Base-by-base conservation (phyloP, 306 rosid species). In the Quercus ilex region DNA sequence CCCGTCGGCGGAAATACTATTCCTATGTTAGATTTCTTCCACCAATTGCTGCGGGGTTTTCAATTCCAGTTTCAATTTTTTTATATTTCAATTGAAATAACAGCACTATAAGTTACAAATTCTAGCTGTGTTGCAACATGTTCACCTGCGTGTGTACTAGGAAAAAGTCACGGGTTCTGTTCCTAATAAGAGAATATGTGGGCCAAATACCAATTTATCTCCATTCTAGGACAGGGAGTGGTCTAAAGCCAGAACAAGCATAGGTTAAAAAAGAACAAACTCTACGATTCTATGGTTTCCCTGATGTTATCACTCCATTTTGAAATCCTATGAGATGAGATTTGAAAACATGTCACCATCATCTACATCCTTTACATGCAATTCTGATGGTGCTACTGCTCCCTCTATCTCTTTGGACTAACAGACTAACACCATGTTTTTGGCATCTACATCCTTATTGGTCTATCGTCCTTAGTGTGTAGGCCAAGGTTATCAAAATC, bases 151-250 rank as follows among this genome's bases (percentile, higher is more conserved):
- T 73, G 52, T 35, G 74, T 73, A 68, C 77, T 21, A 53, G 49
- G 77, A 73, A 76, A 67, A 19, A 52, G 55, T 81, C 87, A 84
- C 85, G 85, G 85, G 80, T 52, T 68, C 31, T 33, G 49, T 15
- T 58, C 33, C 35, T 60, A 31, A 63, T 67, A 13, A 13, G 13
- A 58, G 74, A 51, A 73, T 20, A 6, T 13, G 75, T 76, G 74
- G 75, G 65, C 77, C 81, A 30, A 49, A 3, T 12, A 41, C 46
- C 46, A 8, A 30, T 51, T 49, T 55, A 53, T 67, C 52, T 67
- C 52, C 72, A 33, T 67, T 67, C 72, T 67, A 41, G 72, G 26
- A 26, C 49, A 33, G 52, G 51, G 52, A 5, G 26, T 33, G 72
- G 52, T 33, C 72, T 18, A 31, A n/a, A 18, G 51, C 51, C 28